Conservation (phyloP, 345 rosid species). For the Bretschneidera sinensis region DNA sequence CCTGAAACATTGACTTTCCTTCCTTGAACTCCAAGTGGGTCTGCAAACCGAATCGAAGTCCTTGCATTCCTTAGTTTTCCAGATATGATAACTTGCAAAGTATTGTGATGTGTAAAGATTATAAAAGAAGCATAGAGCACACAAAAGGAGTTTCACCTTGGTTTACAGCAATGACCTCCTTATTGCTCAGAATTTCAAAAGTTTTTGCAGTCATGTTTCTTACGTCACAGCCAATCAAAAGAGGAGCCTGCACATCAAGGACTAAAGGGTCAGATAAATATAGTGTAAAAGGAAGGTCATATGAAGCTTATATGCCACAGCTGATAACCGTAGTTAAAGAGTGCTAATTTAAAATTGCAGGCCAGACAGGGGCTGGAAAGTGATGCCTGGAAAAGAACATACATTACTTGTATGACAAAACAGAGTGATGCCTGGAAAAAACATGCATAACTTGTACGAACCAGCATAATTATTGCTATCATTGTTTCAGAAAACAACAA, state of each 20-base stretch:
- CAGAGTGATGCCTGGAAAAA: background rate
- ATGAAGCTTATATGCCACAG: background rate
- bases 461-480: background rate
- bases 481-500: too few relatives aligned
- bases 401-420: too few relatives aligned
- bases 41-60: conserved; percentile 41
- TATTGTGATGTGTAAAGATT: background rate
- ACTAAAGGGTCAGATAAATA: background rate
- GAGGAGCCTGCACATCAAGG: conserved; percentile 72
- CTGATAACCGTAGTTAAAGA: background rate
- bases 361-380: background rate
- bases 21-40: conserved; percentile 94
- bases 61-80: conserved; percentile 9
- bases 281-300: background rate
- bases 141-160: conserved; percentile 58
- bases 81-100: background rate
- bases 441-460: background rate
- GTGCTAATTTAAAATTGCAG: too few relatives aligned
- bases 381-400: too few relatives aligned
- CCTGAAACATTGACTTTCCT: conserved; percentile 68
- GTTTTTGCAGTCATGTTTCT: conserved; percentile 81
- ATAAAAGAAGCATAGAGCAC: conserved; percentile 8
- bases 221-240: conserved; percentile 89
- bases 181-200: conserved; percentile 66
- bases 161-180: conserved; percentile 85